phyloP scores from a whole-genome alignment of 805 yeast genomes.

The Saccharomycopsis fodiens region DNA sequence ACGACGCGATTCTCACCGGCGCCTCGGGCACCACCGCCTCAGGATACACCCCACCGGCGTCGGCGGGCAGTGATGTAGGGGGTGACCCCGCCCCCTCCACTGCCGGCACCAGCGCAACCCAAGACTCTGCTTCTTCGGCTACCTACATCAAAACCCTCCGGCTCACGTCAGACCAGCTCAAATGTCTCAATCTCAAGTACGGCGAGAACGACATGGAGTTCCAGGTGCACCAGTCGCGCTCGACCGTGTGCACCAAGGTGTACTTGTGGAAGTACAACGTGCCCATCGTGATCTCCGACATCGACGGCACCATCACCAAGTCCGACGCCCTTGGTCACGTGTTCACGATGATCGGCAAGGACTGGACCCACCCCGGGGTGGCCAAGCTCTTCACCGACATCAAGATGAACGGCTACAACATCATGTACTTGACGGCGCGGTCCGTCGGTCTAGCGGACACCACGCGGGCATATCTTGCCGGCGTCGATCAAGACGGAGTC shows the following conservation, averaged over 20 bases:
- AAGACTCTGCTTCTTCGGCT: slow-evolving; percentile 10
- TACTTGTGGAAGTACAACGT: slow-evolving; percentile 77
- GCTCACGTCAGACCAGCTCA: slow-evolving; percentile 83
- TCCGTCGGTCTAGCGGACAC: slow-evolving; percentile 93
- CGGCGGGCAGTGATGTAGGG: neutral
- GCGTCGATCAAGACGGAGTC: slow-evolving; percentile 69
- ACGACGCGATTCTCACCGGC: neutral
- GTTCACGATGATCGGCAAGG: slow-evolving; percentile 85
- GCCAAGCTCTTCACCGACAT: slow-evolving; percentile 89
- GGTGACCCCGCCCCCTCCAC: slow-evolving; percentile 6
- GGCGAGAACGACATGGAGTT: slow-evolving; percentile 79
- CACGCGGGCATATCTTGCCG: slow-evolving; percentile 74
- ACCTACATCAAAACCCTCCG: slow-evolving; percentile 80
- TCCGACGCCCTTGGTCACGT: slow-evolving; percentile 98
- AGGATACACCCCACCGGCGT: neutral
- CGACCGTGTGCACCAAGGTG: slow-evolving; percentile 64
- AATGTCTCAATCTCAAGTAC: slow-evolving; percentile 57
- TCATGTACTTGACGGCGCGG: slow-evolving; percentile 89
- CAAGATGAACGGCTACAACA: slow-evolving; percentile 78
- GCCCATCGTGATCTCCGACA: slow-evolving; percentile 93
- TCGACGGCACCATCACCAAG: slow-evolving; percentile 96
- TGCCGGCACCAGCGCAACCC: slow-evolving; percentile 20
- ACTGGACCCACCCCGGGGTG: slow-evolving; percentile 98
- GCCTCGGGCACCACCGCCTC: neutral
- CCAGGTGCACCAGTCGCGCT: slow-evolving; percentile 75